Base-by-base conservation (phyloP, 2,329 filamentous ascomycete species). In the Fusarium pilosicola region DNA sequence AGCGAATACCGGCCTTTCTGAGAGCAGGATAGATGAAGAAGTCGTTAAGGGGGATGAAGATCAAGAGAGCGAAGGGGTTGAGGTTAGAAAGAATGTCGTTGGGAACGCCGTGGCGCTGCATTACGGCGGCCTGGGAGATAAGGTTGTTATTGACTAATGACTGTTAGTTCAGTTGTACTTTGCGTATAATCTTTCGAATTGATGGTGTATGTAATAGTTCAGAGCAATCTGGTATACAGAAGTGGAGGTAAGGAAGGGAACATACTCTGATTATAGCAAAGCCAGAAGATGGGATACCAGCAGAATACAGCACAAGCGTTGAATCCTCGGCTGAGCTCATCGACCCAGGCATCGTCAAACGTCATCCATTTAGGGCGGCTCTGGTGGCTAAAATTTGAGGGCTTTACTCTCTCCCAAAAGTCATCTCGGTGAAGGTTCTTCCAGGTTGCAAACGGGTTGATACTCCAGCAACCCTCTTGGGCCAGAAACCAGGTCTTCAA, bases 311-410 rank as follows among this genome's bases (percentile, higher is more conserved):
- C 85, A 79, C 91, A 93, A 22, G 91, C 91, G 62, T 86, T 85
- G 72, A 93, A 86, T 14, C 92, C 92, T 82, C 93, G 90, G 48
- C 86, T 86, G 34, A 94, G 87, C 79, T 94, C 92, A 78, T 94
- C 92, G 42, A 95, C 92, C 92, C 92, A 95, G 26, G 88, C 88
- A 74, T 95, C 93, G 71, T 95, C 92, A 76, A 94, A 94, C 6
- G 88, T 92, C 91, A 95, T 95, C 91, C 92, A 94, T 2, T 76
- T 74, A 0, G 90, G 92, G 42, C 88, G 89, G 55, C 83, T 82
- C 26, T 82, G 83, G 46, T 86, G 83, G 28, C 85, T 84, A 44
- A 93, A 87, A n/a, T 83, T 83, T 73, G 89, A 92, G 2, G 92
- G 93, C 85, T 93, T 94, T 67, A 91, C 90, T 14, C 83, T 83